Base-by-base conservation (phyloP, 169 alveolate genomes). In the Perkinsus olseni region DNA sequence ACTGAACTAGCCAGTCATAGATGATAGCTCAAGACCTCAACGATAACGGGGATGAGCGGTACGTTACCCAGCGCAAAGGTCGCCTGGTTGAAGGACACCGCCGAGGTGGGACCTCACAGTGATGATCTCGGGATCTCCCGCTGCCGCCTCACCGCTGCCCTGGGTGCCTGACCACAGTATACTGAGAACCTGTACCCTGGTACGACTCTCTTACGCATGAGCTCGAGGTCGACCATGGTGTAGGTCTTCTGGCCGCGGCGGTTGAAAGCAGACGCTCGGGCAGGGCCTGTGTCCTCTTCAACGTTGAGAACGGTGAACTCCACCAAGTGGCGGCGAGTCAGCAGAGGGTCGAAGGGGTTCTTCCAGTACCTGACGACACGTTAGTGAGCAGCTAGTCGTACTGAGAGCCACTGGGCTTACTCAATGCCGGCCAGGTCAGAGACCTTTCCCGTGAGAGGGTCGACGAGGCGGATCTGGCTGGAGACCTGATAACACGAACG, bases 341-440 rank as follows among this genome's bases (percentile, higher is more conserved):
- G 92, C 20, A 95, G 93, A 34, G 96, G 92, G 13, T 91, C 92
- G 74, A 94, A 94, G 38, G 97, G 96, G n/a, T 93, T 39, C 82
- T 95, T 94, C 93, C 96, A 95, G 93, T 95, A 96, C 74, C 94
- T 94, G 91, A 50, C 95, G 6, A 62, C 39, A 96, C 97, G 34
- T 98, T 91, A 45, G 62, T 45, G 62, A 17, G 34, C 82, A 13
- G 82, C 36, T 62, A 62, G 17, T 24, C 82, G 17, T 62, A 13
- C 31, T 4, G 1, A 28, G 36, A 62, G 82, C 17, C 82, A 13
- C 1, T 4, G 31, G 82, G 10, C 82, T 62, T 62, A 62, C 82
- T 62, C 82, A 21, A 62, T 24, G 28, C 82, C 82, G 0, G 82
- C 82, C 8, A 62, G 31, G 17, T 62, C 82, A 21, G 82, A 62